Evolutionary conservation across 345 rosid genomes (phyloP), one percentile per base, ranked within the genome.

Genomic region (Noccaea bulbosa): DNA sequence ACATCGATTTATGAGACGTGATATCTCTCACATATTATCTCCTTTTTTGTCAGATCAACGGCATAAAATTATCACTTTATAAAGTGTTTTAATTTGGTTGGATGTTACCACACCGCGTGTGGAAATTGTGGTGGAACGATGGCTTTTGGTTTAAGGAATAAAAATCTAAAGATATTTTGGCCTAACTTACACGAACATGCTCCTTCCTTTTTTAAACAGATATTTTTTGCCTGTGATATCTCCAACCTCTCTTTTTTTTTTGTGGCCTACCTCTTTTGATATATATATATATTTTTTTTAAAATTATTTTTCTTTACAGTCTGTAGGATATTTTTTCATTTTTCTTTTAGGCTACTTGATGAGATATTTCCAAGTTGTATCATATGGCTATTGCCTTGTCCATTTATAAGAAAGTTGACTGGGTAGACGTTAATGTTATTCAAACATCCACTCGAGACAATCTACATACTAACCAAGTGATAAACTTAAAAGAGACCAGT

Each of bases 131-230:
- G 62, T 51, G 46, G 55, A 34, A 20, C 20, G 8, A 63, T 10
- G 41, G 47, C 65, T 65, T 65, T 55, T 30, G 45, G 11, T 50
- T 73, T 50, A 66, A 58, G 40, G 62, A 73, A 73, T 58, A 58
- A 51, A 51, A 66, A 12, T 39, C 33, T 56, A 65, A 57, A 73
- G 77, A 73, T 73, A 73, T 58, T 66, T 73, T 50, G 67, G 41
- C 67, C 72, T 41, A 67, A 66, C 59, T 66, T 57, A 27, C 5
- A 41, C 46, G 40, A 48, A 58, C 67, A 74, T 41, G 63, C 34
- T 35, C 65, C 15, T 16, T 8, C 40, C 56, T 34, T 67, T 67
- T 67, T 24, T 40, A 59, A 60, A 43, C 62, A 67, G 68, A 67
- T 74, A 67, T 67, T 74, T 74, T 5, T 40, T 58, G 62, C 58